Evolutionary conservation across 305 asterid species (phyloP).

Genomic region (Fraxinus velutina): DNA sequence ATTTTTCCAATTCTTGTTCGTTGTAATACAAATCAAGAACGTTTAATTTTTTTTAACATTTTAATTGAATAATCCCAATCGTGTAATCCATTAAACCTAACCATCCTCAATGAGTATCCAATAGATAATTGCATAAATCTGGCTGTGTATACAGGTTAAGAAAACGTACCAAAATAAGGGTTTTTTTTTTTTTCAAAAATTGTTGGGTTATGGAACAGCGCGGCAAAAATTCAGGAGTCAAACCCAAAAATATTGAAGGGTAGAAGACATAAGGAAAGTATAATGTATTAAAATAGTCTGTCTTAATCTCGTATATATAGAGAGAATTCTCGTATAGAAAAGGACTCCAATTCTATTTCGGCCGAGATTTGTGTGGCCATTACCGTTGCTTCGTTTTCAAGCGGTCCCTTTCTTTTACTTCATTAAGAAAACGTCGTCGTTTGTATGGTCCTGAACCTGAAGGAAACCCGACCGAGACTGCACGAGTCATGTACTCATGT

Average conservation of each 20-base stretch:
- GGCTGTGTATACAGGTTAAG: constrained; percentile 5
- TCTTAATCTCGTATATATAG: neutral
- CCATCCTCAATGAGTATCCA: neutral
- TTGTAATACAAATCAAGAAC: neutral
- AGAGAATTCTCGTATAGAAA: neutral
- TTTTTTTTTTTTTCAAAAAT: constrained; percentile 7
- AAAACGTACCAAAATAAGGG: constrained; percentile 22
- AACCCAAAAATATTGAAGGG: constrained; percentile 11
- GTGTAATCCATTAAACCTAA: neutral
- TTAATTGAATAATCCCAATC: neutral
- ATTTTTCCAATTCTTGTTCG: neutral
- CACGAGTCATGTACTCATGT: neutral
- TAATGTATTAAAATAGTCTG: neutral
- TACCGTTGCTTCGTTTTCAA: neutral
- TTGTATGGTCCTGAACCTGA: neutral
- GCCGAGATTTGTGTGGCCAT: neutral
- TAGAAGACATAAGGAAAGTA: neutral
- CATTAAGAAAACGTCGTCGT: neutral
- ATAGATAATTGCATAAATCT: neutral
- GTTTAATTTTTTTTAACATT: neutral
- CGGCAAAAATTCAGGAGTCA: constrained; percentile 20
- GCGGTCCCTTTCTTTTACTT: neutral
- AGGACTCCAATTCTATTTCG: neutral
- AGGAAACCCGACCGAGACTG: neutral
- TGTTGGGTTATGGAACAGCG: neutral